phyloP scores from a whole-genome alignment of 208 protist species.

The Novymonas esmeraldas region DNA sequence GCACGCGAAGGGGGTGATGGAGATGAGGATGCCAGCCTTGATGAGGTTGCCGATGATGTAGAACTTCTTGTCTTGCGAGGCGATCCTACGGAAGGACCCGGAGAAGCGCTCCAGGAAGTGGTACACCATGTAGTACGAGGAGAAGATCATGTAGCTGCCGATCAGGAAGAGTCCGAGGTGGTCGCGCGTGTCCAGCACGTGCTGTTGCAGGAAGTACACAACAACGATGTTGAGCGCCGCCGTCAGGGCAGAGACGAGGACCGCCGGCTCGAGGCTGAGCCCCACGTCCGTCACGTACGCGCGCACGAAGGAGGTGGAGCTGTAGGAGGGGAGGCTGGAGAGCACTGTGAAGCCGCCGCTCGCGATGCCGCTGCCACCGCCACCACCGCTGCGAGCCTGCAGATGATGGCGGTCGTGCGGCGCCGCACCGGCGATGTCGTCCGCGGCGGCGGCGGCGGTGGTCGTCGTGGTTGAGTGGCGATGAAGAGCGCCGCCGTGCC shows the following conservation, averaged over 20 bases:
- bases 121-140: slow-evolving; percentile 90
- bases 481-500: no score
- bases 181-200: slow-evolving; percentile 86
- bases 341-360: slow-evolving; percentile 22
- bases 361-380: slow-evolving; percentile 5
- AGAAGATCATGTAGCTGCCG: slow-evolving; percentile 87
- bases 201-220: slow-evolving; percentile 77
- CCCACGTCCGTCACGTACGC: slow-evolving; percentile 82
- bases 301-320: slow-evolving; percentile 84
- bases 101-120: slow-evolving; percentile 87
- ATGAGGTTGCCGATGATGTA: slow-evolving; percentile 93
- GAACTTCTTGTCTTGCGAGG: slow-evolving; percentile 90
- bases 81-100: slow-evolving; percentile 76
- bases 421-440: not conserved
- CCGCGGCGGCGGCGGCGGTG: no score
- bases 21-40: slow-evolving; percentile 88
- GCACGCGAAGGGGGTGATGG: slow-evolving; percentile 87
- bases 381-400: not conserved
- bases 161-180: slow-evolving; percentile 88
- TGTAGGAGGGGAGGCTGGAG: slow-evolving; percentile 64
- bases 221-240: slow-evolving; percentile 72
- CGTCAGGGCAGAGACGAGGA: slow-evolving; percentile 69
- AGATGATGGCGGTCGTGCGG: not conserved
- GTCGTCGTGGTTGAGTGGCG: no score
- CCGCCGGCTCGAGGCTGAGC: slow-evolving; percentile 65